These are phyloP conservation scores for Solanum hybrid DNA, from an alignment of 305 asterid species.

Conservation along the genomic window DNA sequence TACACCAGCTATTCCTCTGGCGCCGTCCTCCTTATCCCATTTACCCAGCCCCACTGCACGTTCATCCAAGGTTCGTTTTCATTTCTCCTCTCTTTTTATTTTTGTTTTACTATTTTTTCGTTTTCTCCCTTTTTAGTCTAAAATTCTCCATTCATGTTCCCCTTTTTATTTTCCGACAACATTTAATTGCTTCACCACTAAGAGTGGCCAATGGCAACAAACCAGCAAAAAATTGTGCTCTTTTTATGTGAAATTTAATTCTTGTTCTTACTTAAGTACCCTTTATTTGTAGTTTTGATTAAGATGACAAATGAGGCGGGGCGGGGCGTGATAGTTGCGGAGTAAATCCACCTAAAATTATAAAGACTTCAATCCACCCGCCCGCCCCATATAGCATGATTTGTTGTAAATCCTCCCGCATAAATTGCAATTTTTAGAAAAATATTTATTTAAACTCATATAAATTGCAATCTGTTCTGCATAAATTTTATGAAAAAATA, in stretches of 20 bases:
- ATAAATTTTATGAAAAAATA: not conserved
- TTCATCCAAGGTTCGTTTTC: no score
- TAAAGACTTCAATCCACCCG: not conserved
- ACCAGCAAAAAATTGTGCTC: rapidly evolving
- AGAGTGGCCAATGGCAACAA: not conserved
- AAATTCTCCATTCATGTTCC: not conserved
- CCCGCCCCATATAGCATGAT: not conserved
- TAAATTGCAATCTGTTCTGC: not conserved
- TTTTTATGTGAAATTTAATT: not conserved
- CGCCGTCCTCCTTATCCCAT: no score
- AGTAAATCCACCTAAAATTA: no score
- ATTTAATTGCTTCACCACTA: not conserved
- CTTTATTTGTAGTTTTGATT: not conserved
- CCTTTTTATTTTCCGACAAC: not conserved
- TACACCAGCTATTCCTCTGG: no score
- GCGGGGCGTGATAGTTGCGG: no score
- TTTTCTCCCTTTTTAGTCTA: rapidly evolving
- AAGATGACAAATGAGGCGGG: not conserved
- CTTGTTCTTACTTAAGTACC: not conserved
- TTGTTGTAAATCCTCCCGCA: not conserved
- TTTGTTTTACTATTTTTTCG: no score
- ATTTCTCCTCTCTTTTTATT: no score
- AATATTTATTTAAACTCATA: no score
- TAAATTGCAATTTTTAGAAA: no score
- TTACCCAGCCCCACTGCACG: no score